Evolutionary conservation across 495 filamentous ascomycete genomes (phyloP).

Genomic region (Penicillium ochrochloron): DNA sequence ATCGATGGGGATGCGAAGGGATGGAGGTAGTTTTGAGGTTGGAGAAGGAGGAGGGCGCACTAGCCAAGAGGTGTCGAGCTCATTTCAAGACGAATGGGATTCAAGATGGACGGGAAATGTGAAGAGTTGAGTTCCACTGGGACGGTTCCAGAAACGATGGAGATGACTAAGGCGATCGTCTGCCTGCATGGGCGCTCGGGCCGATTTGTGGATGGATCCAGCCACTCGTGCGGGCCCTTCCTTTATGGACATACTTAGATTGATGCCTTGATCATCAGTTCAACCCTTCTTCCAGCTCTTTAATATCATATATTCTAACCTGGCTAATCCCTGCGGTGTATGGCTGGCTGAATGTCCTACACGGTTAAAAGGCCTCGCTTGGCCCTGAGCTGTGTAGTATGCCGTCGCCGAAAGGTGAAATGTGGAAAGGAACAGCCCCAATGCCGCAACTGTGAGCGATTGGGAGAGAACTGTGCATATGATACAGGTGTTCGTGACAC

Average conservation of each 20-base stretch:
- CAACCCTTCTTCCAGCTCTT: not conserved
- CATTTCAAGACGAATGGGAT: constrained; percentile 23
- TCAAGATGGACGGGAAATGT: constrained; percentile 6
- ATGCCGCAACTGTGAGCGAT: constrained; percentile 32
- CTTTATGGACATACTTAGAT: not conserved
- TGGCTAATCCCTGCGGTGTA: not conserved
- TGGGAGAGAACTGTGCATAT: constrained; percentile 27
- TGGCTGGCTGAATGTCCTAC: constrained; percentile 4
- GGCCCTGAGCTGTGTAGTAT: constrained; percentile 31
- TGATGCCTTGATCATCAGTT: too few relatives aligned
- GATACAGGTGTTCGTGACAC: constrained; percentile 16
- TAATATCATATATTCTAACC: too few relatives aligned
- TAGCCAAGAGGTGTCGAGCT: constrained; percentile 9
- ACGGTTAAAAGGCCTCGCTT: constrained; percentile 30
- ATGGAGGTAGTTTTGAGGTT: constrained; percentile 7
- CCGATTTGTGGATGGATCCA: not conserved
- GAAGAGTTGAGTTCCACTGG: constrained; percentile 7
- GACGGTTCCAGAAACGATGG: constrained; percentile 14
- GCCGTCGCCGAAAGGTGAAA: constrained; percentile 34
- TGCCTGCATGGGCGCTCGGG: not conserved
- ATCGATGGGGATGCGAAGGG: constrained; percentile 29
- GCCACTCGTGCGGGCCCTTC: not conserved
- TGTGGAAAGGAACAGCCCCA: constrained; percentile 31
- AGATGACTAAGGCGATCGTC: constrained; percentile 24
- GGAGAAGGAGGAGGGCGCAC: constrained; percentile 6